Base-by-base conservation (phyloP, 2,329 filamentous ascomycete genomes). In the Paecilomyces formosus region DNA sequence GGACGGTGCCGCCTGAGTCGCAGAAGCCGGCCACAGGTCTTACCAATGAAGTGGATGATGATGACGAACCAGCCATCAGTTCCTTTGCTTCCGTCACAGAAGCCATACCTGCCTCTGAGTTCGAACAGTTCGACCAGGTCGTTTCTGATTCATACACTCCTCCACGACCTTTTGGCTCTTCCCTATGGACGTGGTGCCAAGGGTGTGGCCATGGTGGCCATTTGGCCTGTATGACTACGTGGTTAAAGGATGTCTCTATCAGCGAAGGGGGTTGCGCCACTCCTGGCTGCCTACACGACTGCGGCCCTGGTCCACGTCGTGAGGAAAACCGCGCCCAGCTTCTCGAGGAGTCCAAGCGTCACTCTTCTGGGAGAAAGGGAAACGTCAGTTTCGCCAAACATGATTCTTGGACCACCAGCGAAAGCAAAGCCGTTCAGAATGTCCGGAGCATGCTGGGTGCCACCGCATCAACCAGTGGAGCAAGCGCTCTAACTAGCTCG, bases 201-300 rank as follows among this genome's bases (percentile, higher is more conserved):
- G 74, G 80, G 12, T 88, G 85, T 68, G 82, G 83, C 3, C 85
- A 88, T 64, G 79, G 81, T 45, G 83, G 81, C 1, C 85, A 88
- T 65, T 72, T 79, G 5, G 78, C 78, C 55, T 88, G 85, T 66
- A 75, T 86, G 30, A 76, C 74, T 7, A 76, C 77, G 13, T 86
- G 84, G 84, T 80, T 85, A 57, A 71, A 72, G 18, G 77, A 81
- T 56, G 63, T 76, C 21, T 68, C 76, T 31, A 74, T 77, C 39
- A 78, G 74, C 39, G 79, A 81, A 61, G 84, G 83, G 15, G 78
- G 77, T 30, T 87, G 85, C 71, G 79, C 83, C 2, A 84, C 80
- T 7, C 77, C 79, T 54, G 84, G 82, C 18, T 87, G 85, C 68
- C 72, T 81, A 56, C 85, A 85, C 64, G 82, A 85, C 65, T 87